phyloP scores from a whole-genome alignment of 768 basidiomycete genomes.

The Thelephora aurantiotincta region DNA sequence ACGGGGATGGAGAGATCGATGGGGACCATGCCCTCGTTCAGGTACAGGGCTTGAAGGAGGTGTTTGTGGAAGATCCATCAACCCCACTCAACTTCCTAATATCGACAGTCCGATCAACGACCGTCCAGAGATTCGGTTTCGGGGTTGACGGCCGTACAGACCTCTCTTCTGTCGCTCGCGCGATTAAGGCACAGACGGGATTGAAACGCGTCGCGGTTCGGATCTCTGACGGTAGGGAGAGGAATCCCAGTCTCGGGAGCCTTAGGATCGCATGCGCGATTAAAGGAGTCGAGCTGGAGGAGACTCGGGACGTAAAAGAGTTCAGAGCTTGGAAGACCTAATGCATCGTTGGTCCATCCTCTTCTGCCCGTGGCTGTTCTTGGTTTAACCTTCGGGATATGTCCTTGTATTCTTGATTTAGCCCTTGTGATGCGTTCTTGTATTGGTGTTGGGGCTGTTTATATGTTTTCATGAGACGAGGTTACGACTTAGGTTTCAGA shows the following conservation, averaged over 20 bases:
- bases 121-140: slow-evolving; percentile 42
- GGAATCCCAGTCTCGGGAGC: slow-evolving; percentile 33
- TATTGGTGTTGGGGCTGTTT: too few relatives aligned
- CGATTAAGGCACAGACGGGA: slow-evolving; percentile 29
- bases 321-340: slow-evolving; percentile 25
- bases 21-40: slow-evolving; percentile 28
- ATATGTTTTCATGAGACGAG: too few relatives aligned
- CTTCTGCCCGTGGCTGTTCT: too few relatives aligned
- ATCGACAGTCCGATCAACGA: slow-evolving; percentile 23
- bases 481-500: too few relatives aligned
- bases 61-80: slow-evolving; percentile 42
- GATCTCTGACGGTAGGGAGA: slow-evolving; percentile 35
- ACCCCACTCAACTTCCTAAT: slow-evolving; percentile 31
- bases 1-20: too few relatives aligned
- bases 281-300: slow-evolving; percentile 39
- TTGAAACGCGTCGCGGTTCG: slow-evolving; percentile 39
- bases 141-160: slow-evolving; percentile 42
- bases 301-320: slow-evolving; percentile 33
- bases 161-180: slow-evolving; percentile 39
- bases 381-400: too few relatives aligned
- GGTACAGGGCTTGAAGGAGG: slow-evolving; percentile 35
- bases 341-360: too few relatives aligned
- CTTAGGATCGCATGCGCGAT: slow-evolving; percentile 54
- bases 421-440: too few relatives aligned
- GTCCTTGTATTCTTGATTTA: too few relatives aligned